Evolutionary conservation across 75 land plant genomes (phyloP).

Genomic region (Selaginella moellendorffii): DNA sequence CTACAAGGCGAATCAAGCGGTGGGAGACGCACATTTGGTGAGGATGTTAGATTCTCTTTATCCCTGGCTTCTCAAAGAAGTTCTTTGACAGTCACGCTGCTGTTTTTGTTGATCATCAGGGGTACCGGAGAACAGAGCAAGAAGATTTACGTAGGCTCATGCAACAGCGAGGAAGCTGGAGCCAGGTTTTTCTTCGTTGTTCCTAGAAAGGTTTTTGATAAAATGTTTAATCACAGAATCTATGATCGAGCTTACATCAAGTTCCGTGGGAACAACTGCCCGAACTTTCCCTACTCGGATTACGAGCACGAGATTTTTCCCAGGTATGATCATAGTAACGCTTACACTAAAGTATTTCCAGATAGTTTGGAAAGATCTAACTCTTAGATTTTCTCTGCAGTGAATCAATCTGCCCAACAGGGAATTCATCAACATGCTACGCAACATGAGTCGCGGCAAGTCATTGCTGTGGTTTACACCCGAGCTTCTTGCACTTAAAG

Average conservation of each 20-base stretch:
- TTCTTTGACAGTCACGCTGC: background rate
- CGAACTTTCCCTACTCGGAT: background rate
- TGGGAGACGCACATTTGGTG: background rate
- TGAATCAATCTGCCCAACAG: no score
- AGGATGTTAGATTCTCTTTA: background rate
- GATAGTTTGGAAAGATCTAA: no score
- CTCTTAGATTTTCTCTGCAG: no score
- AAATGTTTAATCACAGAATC: background rate
- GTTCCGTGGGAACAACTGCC: background rate
- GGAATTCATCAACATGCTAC: no score
- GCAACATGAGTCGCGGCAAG: no score
- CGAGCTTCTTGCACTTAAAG: no score
- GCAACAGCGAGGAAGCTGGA: background rate
- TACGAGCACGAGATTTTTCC: no score
- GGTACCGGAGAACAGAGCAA: background rate
- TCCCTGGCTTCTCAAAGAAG: background rate
- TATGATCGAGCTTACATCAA: background rate
- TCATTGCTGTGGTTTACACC: no score
- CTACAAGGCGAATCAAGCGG: background rate
- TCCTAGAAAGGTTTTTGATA: background rate
- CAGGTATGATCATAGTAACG: no score
- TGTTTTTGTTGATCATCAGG: background rate
- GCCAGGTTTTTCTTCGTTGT: background rate
- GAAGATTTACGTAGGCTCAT: background rate
- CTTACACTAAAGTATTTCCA: no score